Conservation (phyloP, 129 eudicot species). For the Cynara cardunculus region DNA sequence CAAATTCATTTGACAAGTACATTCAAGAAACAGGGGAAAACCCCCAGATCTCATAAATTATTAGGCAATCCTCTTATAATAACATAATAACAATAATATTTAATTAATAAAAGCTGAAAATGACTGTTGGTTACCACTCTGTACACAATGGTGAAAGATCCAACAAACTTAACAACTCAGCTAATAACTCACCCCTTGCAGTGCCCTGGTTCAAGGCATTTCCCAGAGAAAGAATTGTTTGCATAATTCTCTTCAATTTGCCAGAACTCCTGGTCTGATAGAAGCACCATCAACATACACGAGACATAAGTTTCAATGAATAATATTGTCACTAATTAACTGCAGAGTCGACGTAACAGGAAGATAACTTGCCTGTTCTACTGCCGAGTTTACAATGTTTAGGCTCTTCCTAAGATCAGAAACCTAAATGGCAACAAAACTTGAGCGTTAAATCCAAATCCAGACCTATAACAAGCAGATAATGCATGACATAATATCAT, state of each 20-base stretch:
- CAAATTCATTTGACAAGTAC: not conserved
- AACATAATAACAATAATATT: not conserved
- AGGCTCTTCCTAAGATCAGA: constrained; percentile 77
- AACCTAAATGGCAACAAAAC: constrained; percentile 46
- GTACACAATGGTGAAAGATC: not conserved
- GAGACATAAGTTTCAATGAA: not conserved
- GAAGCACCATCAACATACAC: constrained; percentile 11
- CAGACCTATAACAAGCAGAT: constrained; percentile 7
- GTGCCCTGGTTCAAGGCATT: constrained; percentile 99
- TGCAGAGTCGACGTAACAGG: not conserved
- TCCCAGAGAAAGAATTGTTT: constrained; percentile 89
- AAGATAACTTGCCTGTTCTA: constrained; percentile 68
- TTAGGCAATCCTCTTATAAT: not conserved
- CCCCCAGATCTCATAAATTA: not conserved
- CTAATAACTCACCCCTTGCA: constrained; percentile 73
- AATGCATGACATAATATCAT: not conserved
- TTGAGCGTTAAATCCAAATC: constrained; percentile 3
- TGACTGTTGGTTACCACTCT: not conserved
- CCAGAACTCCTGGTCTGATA: constrained; percentile 70
- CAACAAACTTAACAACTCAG: not conserved
- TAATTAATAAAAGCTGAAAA: not conserved
- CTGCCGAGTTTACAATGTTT: constrained; percentile 50
- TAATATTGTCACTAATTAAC: not conserved
- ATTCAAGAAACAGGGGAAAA: not conserved
- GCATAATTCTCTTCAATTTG: constrained; percentile 84